A percentile compares a stretch with the other conserved stretches of the same genome.
These are phyloP conservation scores for Candida orba DNA, from an alignment of 805 yeast genomes.

Conservation along the genomic window DNA sequence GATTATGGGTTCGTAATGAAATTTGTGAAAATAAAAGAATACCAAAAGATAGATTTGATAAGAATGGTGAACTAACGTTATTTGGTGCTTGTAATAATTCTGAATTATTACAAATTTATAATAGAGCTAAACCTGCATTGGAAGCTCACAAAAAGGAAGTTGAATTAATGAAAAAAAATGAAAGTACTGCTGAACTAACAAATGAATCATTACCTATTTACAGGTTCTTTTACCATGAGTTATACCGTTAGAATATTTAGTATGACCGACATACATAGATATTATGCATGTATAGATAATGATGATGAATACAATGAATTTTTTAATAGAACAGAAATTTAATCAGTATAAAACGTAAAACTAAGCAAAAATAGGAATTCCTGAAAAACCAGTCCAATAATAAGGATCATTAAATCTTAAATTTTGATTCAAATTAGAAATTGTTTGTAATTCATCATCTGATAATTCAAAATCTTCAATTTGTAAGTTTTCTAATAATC, in stretches of 20 bases:
- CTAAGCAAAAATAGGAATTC: slow-evolving; percentile 22
- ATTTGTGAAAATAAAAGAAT: slow-evolving; percentile 25
- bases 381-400: slow-evolving; percentile 21
- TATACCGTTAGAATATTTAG: slow-evolving; percentile 6
- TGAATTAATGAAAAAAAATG: slow-evolving; percentile 18
- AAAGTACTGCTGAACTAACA: slow-evolving; percentile 15
- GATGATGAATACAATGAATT: too few relatives aligned
- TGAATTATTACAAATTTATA: slow-evolving; percentile 33
- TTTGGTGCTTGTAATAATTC: slow-evolving; percentile 34
- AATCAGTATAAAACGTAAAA: too few relatives aligned
- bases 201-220: slow-evolving; percentile 31
- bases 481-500: slow-evolving; percentile 54
- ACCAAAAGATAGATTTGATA: slow-evolving; percentile 26
- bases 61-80: slow-evolving; percentile 24
- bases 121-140: slow-evolving; percentile 23
- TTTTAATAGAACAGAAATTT: too few relatives aligned
- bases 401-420: slow-evolving; percentile 81
- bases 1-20: slow-evolving; percentile 40
- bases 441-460: slow-evolving; percentile 43
- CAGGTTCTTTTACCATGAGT: slow-evolving; percentile 21
- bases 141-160: slow-evolving; percentile 24
- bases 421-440: slow-evolving; percentile 55
- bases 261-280: too few relatives aligned
- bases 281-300: too few relatives aligned
- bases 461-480: slow-evolving; percentile 51